Base-by-base conservation (phyloP, 2,329 filamentous ascomycete genomes). In the Fusarium chaquense region DNA sequence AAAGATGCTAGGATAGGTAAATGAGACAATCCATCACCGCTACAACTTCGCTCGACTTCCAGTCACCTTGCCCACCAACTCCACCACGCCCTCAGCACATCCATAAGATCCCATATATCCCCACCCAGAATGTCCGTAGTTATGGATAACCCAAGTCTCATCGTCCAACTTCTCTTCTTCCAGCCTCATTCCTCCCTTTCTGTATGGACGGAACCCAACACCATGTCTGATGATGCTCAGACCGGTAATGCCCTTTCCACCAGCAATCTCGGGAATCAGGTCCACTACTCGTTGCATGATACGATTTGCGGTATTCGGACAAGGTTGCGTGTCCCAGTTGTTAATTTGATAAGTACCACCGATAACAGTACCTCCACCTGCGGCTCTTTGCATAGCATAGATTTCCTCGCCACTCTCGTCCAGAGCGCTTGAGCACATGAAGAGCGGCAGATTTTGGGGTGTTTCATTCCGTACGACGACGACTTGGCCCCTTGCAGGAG, bases 311-410 rank as follows among this genome's bases (percentile, higher is more conserved):
- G 93, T 84, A 74, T 92, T 93, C 0, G 91, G 90, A 74, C 97
- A 93, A 1, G 91, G 89, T 69, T 90, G 86, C 16, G 89, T 86
- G 69, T 96, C 92, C 93, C 93, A 97, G 73, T 90, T 91, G 22
- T 89, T 86, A 73, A 91, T 88, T 77, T 94, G 90, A 75, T 97
- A 92, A 44, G 90, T 95, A 2, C 94, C 94, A 9, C 94, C 94
- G 2, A 97, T 82, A 32, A 97, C 85, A 0, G 93, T 96, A 8
- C 94, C 94, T 18, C 94, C 94, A 16, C 87, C 87, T 0, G 85
- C 86, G 0, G 93, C 92, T 28, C 94, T 86, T 73, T 89, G 89
- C 94, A 98, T 97, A 41, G 92, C 85, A 77, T 98, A 98, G 54
- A 87, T 83, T 8, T 90, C 82, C 78, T 97, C 94, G 24, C 91